phyloP scores from a whole-genome alignment of 108 stramenopile species.

The Parmales sp. region DNA sequence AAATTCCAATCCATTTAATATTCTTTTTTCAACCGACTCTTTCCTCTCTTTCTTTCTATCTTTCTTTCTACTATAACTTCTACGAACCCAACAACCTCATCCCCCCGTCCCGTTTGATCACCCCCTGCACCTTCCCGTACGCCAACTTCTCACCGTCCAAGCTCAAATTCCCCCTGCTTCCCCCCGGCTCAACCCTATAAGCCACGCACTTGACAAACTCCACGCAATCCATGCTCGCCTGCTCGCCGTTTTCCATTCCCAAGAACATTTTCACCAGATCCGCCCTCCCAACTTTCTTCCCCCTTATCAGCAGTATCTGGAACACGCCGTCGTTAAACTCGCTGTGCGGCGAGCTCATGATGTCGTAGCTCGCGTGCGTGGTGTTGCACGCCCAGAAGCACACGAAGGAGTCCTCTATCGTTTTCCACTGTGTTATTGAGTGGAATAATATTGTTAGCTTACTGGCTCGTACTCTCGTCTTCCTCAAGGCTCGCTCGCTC shows the following conservation, averaged over 20 bases:
- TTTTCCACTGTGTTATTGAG: conserved; percentile 54
- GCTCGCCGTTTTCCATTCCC: conserved; percentile 55
- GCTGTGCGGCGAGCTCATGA: conserved; percentile 48
- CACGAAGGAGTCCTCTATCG: conserved; percentile 54
- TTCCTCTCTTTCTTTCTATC: background rate
- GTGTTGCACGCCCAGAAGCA: conserved; percentile 75
- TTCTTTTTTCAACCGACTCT: too few relatives aligned
- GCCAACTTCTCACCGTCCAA: conserved; percentile 78
- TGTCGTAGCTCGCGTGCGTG: conserved; percentile 53
- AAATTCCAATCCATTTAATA: too few relatives aligned
- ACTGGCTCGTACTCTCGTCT: too few relatives aligned
- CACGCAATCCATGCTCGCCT: conserved; percentile 38
- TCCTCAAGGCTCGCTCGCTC: too few relatives aligned
- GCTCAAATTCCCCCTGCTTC: conserved; percentile 54
- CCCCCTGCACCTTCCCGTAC: conserved; percentile 64
- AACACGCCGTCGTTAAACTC: conserved; percentile 66
- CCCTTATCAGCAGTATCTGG: conserved; percentile 54
- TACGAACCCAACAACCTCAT: background rate
- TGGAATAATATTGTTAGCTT: too few relatives aligned
- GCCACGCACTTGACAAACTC: conserved; percentile 64
- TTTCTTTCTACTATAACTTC: background rate
- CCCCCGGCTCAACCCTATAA: conserved; percentile 57
- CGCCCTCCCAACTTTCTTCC: conserved; percentile 40
- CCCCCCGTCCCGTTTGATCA: conserved; percentile 14
- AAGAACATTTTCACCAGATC: conserved; percentile 48